Percentiles rank a stretch among this genome's conserved stretches.
Evolutionary conservation across 106 monocot species (phyloP).

Genomic region (Narthecium ossifragum): DNA sequence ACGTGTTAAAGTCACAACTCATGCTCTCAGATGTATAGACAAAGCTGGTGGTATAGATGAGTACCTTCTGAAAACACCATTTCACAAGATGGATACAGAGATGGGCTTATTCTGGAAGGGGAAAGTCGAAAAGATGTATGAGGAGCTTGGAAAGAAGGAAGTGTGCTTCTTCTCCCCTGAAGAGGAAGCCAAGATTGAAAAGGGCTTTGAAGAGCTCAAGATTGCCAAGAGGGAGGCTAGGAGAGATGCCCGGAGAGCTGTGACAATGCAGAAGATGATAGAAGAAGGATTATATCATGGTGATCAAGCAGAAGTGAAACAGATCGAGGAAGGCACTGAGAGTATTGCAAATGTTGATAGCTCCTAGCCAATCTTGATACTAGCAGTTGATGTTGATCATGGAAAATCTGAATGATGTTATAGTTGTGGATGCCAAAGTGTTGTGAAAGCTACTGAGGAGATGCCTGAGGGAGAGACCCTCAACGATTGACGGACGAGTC

Average conservation of each 20-base stretch:
- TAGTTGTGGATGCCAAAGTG: no score
- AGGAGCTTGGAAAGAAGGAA: conserved; percentile 54
- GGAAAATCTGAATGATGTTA: no score
- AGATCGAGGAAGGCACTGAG: conserved; percentile 17
- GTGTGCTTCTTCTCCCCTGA: conserved; percentile 64
- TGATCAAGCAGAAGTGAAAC: conserved; percentile 9
- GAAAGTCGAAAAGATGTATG: conserved; percentile 76
- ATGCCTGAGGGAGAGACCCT: no score
- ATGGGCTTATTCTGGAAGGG: conserved; percentile 83
- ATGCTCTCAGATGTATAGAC: no score
- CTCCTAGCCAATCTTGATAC: no score
- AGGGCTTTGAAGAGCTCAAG: conserved; percentile 46
- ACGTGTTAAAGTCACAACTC: no score
- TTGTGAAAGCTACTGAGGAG: no score
- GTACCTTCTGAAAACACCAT: conserved; percentile 89
- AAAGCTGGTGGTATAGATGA: no score
- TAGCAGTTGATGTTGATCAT: no score
- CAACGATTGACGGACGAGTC: no score
- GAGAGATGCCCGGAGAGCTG: conserved; percentile 24
- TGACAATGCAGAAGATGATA: conserved; percentile 16
- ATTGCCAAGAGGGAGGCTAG: conserved; percentile 33
- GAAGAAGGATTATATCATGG: conserved; percentile 1
- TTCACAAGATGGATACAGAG: conserved; percentile 79
- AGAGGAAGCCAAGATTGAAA: conserved; percentile 55
- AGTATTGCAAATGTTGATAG: no score